Base-by-base conservation (phyloP, 495 filamentous ascomycete species). In the Haplographium delicatum region DNA sequence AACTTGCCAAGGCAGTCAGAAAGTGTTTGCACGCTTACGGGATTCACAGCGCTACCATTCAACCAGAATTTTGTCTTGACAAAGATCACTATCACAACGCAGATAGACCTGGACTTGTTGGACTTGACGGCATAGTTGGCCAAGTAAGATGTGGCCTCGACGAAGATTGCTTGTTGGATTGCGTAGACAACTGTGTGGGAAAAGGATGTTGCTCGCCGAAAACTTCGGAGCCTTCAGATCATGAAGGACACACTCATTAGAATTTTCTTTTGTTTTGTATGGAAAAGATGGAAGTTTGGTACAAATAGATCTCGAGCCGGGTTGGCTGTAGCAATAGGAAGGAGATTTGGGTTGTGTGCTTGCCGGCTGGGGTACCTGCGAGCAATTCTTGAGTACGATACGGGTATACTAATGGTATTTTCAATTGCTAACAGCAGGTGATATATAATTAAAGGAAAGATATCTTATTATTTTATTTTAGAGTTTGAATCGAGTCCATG, bases 41-140 rank as follows among this genome's bases (percentile, higher is more conserved):
- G 11, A 96, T 98, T 53, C 93, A 97, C 68, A 93, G 87, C n/a
- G 89, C 88, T 3, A 98, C 93, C 6, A 96, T 98, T 54, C 93
- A 98, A 68, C 94, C 94, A 2, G 93, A 98, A 63, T 98, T 93
- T 65, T 86, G 84, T 54, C 71, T 74, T 40, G 84, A 82, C 58
- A 68, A 74, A 15, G 68, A 57, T 33, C 57, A 66, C 38, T 64
- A 65, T 13, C 69, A 70, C 45, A 64, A 64, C 15, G 58, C 58
- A 9, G 60, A 41, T 33, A 59, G 35, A 62, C 49, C 33, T 23
- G 35, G 33, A 40, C 28, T 15, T 1, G 30, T 58, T 25, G 51
- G 54, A 30, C 58, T 61, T 19, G 54, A 66, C 54, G 64, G 62
- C 34, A 68, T 56, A 35, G 58, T 64, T 50, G 58, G 58, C 6